Evolutionary conservation across 1,284 basidiomycete genomes (phyloP).

Genomic region (Cryptococcus neoformans): DNA sequence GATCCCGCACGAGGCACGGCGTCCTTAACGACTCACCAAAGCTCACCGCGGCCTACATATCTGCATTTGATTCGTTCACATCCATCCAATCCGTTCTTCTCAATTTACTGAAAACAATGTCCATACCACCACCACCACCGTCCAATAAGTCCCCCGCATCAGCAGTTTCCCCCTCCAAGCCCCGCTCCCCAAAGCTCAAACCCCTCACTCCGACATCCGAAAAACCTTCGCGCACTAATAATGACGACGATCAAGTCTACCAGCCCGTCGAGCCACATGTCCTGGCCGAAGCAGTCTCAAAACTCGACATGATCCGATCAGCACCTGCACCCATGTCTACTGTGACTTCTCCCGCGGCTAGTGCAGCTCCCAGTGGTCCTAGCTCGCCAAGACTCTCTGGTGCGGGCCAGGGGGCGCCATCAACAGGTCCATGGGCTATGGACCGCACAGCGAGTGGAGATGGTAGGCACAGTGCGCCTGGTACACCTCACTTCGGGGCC

Average conservation of each 20-base stretch:
- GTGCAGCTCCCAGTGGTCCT: constrained; percentile 22
- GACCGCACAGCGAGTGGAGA: constrained; percentile 7
- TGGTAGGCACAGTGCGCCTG: constrained; percentile 28
- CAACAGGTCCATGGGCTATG: not conserved
- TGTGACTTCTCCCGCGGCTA: constrained; percentile 30
- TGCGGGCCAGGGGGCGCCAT: not conserved
- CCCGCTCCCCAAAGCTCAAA: constrained; percentile 10
- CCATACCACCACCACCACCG: constrained; percentile 22
- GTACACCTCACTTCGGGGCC: constrained; percentile 50
- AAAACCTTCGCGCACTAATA: constrained; percentile 1
- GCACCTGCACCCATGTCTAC: constrained; percentile 23
- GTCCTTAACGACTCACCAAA: no score
- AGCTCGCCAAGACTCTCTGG: constrained; percentile 8
- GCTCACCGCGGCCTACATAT: no score
- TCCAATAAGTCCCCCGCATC: constrained; percentile 10
- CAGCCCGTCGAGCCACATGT: constrained; percentile 27
- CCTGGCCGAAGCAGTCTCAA: constrained; percentile 44
- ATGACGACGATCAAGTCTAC: not conserved
- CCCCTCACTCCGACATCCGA: constrained; percentile 19
- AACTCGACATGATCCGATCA: constrained; percentile 39
- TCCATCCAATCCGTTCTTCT: not conserved
- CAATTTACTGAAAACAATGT: constrained; percentile 18
- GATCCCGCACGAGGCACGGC: no score
- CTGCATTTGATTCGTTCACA: no score
- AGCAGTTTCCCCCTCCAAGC: not conserved